phyloP scores from a whole-genome alignment of 176 grass and related monocot species.

The Poa annua region DNA sequence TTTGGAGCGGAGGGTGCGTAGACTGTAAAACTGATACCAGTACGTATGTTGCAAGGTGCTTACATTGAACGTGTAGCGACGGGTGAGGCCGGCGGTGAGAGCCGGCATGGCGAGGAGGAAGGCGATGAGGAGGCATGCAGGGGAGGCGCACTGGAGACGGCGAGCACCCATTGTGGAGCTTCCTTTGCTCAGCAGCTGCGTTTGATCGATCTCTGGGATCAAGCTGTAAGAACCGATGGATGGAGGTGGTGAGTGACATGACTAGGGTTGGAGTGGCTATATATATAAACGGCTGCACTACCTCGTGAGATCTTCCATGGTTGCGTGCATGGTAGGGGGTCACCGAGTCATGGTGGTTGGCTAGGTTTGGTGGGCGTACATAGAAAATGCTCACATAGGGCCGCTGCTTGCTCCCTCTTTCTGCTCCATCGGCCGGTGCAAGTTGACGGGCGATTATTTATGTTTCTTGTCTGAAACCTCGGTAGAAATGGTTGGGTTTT shows the following conservation, averaged over 20 bases:
- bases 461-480: neutral
- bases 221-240: neutral
- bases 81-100: constrained; percentile 45
- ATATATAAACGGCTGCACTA: constrained; percentile 35
- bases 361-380: constrained; percentile 52
- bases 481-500: neutral
- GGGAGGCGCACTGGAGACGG: constrained; percentile 32
- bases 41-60: neutral
- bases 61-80: constrained; percentile 60
- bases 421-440: constrained; percentile 6
- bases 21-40: neutral
- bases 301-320: neutral
- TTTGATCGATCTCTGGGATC: neutral
- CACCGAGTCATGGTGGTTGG: constrained; percentile 50
- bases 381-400: constrained; percentile 37
- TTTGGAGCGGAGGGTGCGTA: too few relatives aligned
- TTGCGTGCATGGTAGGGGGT: constrained; percentile 59
- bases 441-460: neutral
- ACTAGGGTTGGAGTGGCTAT: constrained; percentile 29
- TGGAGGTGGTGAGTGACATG: constrained; percentile 34
- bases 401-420: constrained; percentile 21
- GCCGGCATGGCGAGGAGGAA: constrained; percentile 45
- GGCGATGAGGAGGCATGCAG: constrained; percentile 46
- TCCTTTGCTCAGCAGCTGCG: neutral
- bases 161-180: constrained; percentile 15